Evolutionary conservation across 306 rosid species (phyloP).

Genomic region (Aeschynomene evenia): DNA sequence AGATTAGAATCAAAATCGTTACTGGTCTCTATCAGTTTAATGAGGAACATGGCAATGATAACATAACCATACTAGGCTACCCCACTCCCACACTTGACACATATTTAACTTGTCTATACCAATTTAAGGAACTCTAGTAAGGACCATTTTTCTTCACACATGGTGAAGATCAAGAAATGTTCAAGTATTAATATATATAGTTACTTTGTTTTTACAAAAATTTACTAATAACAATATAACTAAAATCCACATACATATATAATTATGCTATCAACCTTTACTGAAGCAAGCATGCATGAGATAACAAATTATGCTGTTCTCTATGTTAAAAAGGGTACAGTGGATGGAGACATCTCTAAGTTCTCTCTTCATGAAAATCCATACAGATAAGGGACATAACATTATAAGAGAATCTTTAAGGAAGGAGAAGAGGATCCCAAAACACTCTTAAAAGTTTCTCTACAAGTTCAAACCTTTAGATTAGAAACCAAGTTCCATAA

Average conservation of each 20-base stretch:
- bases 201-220: no score
- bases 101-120: neutral
- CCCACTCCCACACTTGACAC: neutral
- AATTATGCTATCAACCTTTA: conserved; percentile 25
- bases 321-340: conserved; percentile 28
- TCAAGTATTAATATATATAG: no score
- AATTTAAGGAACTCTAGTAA: neutral
- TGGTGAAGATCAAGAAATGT: neutral
- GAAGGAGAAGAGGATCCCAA: conserved; percentile 35
- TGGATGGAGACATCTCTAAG: conserved; percentile 24
- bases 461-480: conserved; percentile 46
- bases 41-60: neutral
- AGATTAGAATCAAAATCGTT: neutral
- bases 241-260: no score
- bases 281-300: conserved; percentile 30
- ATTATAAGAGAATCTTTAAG: conserved; percentile 40
- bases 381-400: conserved; percentile 49
- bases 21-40: neutral
- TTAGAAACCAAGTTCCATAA: conserved; percentile 52
- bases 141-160: neutral
- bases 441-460: conserved; percentile 39
- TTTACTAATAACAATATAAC: no score
- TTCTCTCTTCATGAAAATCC: conserved; percentile 34
- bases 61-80: neutral
- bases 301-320: conserved; percentile 27